Evolutionary conservation across 2,329 filamentous ascomycete genomes (phyloP).

Genomic region (Microdochium paspali): DNA sequence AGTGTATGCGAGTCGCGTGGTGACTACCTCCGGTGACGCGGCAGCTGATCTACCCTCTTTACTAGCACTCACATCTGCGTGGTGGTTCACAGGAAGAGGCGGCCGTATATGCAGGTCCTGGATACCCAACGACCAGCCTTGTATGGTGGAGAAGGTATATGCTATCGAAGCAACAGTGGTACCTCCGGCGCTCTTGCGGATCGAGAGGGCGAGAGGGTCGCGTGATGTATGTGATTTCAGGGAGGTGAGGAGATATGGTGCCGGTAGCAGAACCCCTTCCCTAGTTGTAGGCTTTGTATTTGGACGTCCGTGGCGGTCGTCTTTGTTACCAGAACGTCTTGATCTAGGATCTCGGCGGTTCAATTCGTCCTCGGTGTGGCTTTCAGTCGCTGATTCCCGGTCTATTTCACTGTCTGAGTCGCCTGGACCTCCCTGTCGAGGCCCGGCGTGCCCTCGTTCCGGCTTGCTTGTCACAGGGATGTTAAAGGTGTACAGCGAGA

Average conservation of each 20-base stretch:
- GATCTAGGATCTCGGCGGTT: background rate
- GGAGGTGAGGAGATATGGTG: constrained; percentile 60
- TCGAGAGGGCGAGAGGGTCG: constrained; percentile 71
- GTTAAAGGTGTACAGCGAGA: constrained; percentile 68
- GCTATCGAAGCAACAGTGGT: constrained; percentile 75
- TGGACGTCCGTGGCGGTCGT: background rate
- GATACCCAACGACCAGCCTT: constrained; percentile 84
- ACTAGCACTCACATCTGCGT: background rate
- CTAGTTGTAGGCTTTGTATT: background rate
- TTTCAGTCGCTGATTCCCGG: background rate
- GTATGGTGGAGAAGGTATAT: constrained; percentile 69
- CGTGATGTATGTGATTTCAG: constrained; percentile 73
- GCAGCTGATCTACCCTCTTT: too few species aligned
- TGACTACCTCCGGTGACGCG: constrained; percentile 20
- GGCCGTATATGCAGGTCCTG: constrained; percentile 66
- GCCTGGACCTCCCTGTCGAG: constrained; percentile 3
- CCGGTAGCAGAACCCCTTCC: constrained; percentile 6
- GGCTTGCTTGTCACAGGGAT: constrained; percentile 5
- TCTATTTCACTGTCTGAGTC: constrained; percentile 4
- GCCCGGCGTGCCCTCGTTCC: background rate
- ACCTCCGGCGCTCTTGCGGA: constrained; percentile 51
- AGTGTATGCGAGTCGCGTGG: constrained; percentile 30
- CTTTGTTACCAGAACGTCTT: background rate
- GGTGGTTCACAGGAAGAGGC: background rate
- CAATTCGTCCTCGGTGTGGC: constrained; percentile 1